Base-by-base conservation (phyloP, 2,329 filamentous ascomycete genomes). In the Fusarium albosuccineum region DNA sequence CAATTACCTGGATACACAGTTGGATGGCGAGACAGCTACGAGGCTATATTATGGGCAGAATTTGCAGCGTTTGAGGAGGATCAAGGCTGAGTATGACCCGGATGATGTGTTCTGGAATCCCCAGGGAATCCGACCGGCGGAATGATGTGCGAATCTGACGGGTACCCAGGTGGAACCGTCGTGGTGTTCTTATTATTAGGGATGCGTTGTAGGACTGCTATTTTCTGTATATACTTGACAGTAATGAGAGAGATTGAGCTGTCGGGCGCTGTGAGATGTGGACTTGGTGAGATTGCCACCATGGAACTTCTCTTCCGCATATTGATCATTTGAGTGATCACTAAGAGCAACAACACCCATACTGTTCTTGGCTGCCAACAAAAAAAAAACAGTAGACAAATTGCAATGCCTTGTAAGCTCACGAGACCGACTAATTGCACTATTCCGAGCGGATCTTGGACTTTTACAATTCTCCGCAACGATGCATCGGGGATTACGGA, bases 91-190 rank as follows among this genome's bases (percentile, higher is more conserved):
- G 5, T 64, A 78, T n/a, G 79, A 82, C 34, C 78, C 80, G 2
- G 64, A 68, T 1, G 73, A 82, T 39, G 54, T 82, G 11, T 81
- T 82, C 37, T 77, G 80, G 66, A 79, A 80, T 34, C 79, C 80
- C 4, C 81, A 82, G 66, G 70, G 71, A 1, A 62, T 74, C 6
- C 60, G 58, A 5, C 66, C 71, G 3, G 57, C 59, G 5, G 41
- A 44, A 17, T 51, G 39, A 10, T 29, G 14, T 39, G 36, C 8
- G 13, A 6, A n/a, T n/a, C 2, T 16, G 36, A n/a, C 14, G 36
- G 3, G 11, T 8, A n/a, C 6, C 36, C n/a, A 14, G 3, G 14
- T 4, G 14, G 36, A 37, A 14, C 5, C 13, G 10, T 5, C 6
- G 5, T 5, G 0, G n/a, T n/a, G n/a, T n/a, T n/a, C n/a, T n/a